Conservation (phyloP, 2,329 filamentous ascomycete species). For the Thyridium curvatum region DNA sequence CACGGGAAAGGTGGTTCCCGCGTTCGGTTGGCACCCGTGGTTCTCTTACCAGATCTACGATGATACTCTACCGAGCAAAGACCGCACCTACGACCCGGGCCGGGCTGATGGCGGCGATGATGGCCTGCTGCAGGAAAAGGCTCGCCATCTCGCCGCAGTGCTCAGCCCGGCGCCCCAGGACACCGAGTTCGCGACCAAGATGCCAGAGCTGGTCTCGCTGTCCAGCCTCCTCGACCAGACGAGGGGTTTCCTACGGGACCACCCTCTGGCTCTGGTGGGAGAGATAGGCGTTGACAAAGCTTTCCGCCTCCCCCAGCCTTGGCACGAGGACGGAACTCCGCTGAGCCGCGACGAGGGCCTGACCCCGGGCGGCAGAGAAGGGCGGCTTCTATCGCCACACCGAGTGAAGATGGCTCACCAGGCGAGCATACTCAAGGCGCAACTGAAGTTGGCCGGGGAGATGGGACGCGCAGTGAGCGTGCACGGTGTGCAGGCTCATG, state of each 20-base stretch:
- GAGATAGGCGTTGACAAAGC: slow-evolving; percentile 74
- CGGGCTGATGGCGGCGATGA: slow-evolving; percentile 12
- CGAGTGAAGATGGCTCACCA: slow-evolving; percentile 66
- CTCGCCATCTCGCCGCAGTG: slow-evolving; percentile 61
- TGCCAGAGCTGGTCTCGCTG: slow-evolving; percentile 13
- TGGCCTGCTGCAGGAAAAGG: neutral
- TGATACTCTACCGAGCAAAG: slow-evolving; percentile 31
- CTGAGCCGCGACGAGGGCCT: slow-evolving; percentile 36
- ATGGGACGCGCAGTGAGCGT: slow-evolving; percentile 59
- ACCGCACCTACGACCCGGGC: slow-evolving; percentile 27
- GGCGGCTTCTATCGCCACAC: slow-evolving; percentile 60
- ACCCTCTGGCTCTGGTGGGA: slow-evolving; percentile 61
- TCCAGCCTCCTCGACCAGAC: slow-evolving; percentile 9
- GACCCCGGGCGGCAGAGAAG: slow-evolving; percentile 66
- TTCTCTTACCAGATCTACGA: slow-evolving; percentile 73
- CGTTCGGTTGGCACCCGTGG: slow-evolving; percentile 88
- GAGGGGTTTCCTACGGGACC: slow-evolving; percentile 43
- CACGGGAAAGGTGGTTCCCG: slow-evolving; percentile 43
- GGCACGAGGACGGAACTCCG: slow-evolving; percentile 32
- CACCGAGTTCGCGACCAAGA: slow-evolving; percentile 31
- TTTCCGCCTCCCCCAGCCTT: slow-evolving; percentile 64
- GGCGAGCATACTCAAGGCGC: slow-evolving; percentile 55
- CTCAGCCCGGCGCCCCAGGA: slow-evolving; percentile 46
- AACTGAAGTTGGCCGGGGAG: slow-evolving; percentile 66
- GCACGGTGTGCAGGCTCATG: slow-evolving; percentile 73